Evolutionary conservation across 208 protist species (phyloP), one percentile per base, ranked within the genome.

Genomic region (Leishmania guyanensis): DNA sequence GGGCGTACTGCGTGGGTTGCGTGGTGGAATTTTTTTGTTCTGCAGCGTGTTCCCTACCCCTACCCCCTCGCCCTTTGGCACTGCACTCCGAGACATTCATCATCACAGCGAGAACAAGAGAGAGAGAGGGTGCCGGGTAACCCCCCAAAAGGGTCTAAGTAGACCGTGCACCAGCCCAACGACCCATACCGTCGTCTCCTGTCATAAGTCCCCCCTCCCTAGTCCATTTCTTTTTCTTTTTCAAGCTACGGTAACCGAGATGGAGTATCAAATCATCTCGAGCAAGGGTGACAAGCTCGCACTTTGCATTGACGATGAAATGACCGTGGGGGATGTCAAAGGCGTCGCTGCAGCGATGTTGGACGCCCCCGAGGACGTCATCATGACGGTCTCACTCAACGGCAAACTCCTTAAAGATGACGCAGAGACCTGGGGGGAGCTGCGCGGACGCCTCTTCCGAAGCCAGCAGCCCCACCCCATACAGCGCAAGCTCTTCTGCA

Each of bases 261-360:
- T 97, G 93, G 83, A 94, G 66, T 94, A 90, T 51, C 81, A 89
- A 10, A 83, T 97, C 26, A 86, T 97, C 10, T 93, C 90, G 33
- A 95, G 91, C 79, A 80, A 87, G 22, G 75, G 85, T 10, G 88
- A 94, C n/a, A 93, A 92, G 85, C 26, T 81, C 50, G 80, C 86
- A 43, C 86, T 95, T 12, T 88, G 90, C 65, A 90, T 97, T 64
- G 92, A 95, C 51, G 90, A 92, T 65, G 89, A 91, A 20, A 94
- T 94, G 91, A 90, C 88, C 0, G 88, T 96, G 26, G 92, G 81
- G 1, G 94, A 97, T 39, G 91, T 95, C n/a, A 90, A 89, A 29
- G 88, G 86, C 3, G 66, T 97, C 22, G 81, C 94, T 36, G 76
- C 69, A 17, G 89, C 84, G 16, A 93, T 97, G 90, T 77, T 97